Base-by-base conservation (phyloP, 192 early-diverging fungal genomes). In the Spinellus fusiger region DNA sequence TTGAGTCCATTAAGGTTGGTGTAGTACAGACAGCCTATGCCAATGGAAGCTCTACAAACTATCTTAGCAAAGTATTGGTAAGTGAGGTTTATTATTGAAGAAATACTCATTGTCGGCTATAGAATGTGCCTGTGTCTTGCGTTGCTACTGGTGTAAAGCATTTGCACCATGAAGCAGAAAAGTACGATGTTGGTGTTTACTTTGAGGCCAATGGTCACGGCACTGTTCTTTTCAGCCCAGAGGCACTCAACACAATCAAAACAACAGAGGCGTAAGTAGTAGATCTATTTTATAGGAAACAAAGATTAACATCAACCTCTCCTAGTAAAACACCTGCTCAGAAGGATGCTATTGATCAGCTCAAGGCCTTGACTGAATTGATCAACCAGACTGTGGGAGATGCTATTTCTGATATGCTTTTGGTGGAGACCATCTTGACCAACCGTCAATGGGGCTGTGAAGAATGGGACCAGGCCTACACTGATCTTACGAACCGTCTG, bases 181-280 rank as follows among this genome's bases (percentile, higher is more conserved):
- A 92, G 66, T 98, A 93, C 76, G 93, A 95, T 73, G 87, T 98
- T 62, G 97, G 97, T 69, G 94, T 98, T 37, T 99, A 99, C 82
- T 99, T 99, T 88, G 97, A 99, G 76, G 97, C 97, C 40, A 99
- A 99, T 64, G 97, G 97, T 57, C 97, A 99, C 71, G 97, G 97
- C 54, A 99, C 97, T 18, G 89, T 98, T 48, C 79, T 99, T 61
- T 99, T 99, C 75, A 98, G 92, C 71, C 66, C 82, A 40, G 69
- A 67, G 4, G 89, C 89, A 16, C 73, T 84, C 54, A 86, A 89
- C 57, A 88, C 90, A 6, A 92, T 96, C 71, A 75, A 84, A 54
- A 72, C 76, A 15, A 58, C 77, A 12, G 69, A 83, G 65, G 85
- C 80, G 85, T 89, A 78, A 34, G 61, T 69, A 32, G 16, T 31